Percentiles rank a stretch among this genome's conserved stretches.
Evolutionary conservation across 257 asterid genomes (phyloP).

Genomic region (Vinca minor): DNA sequence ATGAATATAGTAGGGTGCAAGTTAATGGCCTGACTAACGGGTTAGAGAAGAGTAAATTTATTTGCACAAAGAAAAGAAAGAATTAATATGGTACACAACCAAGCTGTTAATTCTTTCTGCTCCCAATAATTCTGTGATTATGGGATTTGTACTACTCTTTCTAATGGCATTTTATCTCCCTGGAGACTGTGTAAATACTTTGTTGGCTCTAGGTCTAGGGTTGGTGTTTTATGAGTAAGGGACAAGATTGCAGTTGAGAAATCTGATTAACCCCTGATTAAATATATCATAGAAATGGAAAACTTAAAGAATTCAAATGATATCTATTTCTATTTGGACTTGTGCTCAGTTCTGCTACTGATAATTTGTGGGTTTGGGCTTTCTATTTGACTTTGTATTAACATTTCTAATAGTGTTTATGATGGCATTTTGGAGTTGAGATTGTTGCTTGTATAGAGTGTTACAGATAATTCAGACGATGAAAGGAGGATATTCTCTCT

Average conservation of each 20-base stretch:
- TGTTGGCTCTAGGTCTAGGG: background rate
- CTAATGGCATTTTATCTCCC: background rate
- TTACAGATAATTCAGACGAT: background rate
- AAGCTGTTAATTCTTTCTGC: too few species aligned
- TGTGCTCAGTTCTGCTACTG: background rate
- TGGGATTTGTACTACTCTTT: background rate
- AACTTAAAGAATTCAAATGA: background rate
- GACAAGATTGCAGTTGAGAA: background rate
- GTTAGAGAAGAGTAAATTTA: background rate
- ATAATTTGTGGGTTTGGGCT: background rate
- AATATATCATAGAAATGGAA: background rate
- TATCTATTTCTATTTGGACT: too few species aligned
- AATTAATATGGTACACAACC: too few species aligned
- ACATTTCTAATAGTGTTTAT: slow-evolving; percentile 1
- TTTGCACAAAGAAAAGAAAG: background rate
- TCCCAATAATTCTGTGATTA: background rate
- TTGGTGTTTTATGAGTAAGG: background rate
- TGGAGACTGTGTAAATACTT: background rate
- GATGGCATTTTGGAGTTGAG: background rate
- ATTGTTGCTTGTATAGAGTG: background rate
- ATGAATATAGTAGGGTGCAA: background rate
- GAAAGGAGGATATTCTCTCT: background rate
- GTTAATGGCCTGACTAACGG: background rate
- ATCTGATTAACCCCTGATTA: background rate
- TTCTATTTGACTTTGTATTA: background rate